These are phyloP conservation scores for Pichia eremophila DNA, from an alignment of 805 yeast species.

Conservation along the genomic window DNA sequence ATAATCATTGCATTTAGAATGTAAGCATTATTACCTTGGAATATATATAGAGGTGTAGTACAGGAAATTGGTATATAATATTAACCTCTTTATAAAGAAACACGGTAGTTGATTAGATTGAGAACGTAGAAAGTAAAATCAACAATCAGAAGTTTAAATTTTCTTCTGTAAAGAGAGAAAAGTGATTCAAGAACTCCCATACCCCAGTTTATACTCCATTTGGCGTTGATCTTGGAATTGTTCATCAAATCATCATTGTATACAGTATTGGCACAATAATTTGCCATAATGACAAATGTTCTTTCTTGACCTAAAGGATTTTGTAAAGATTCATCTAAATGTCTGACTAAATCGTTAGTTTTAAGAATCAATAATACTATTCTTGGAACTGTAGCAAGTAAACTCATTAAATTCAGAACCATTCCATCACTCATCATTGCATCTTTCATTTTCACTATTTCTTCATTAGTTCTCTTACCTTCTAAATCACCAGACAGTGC, in stretches of 20 bases:
- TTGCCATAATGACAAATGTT: slow-evolving; percentile 81
- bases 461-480: slow-evolving; percentile 46
- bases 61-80: no score
- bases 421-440: slow-evolving; percentile 56
- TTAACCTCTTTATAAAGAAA: background rate
- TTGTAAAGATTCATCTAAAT: slow-evolving; percentile 72
- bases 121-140: slow-evolving; percentile 22
- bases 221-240: slow-evolving; percentile 6
- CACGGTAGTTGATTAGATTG: background rate
- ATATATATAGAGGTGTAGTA: no score
- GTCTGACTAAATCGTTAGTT: slow-evolving; percentile 89
- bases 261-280: slow-evolving; percentile 77
- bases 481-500: slow-evolving; percentile 59
- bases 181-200: slow-evolving; percentile 23
- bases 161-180: slow-evolving; percentile 25
- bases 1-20: no score
- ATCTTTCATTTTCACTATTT: slow-evolving; percentile 56
- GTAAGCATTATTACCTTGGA: no score
- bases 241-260: slow-evolving; percentile 44
- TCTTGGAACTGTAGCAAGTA: slow-evolving; percentile 73
- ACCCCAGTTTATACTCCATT: slow-evolving; percentile 18
- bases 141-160: slow-evolving; percentile 24
- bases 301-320: slow-evolving; percentile 82
- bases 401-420: slow-evolving; percentile 65
- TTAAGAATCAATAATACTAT: slow-evolving; percentile 79